Evolutionary conservation across 164 flowering plant species (phyloP).

Genomic region (Santalum album): DNA sequence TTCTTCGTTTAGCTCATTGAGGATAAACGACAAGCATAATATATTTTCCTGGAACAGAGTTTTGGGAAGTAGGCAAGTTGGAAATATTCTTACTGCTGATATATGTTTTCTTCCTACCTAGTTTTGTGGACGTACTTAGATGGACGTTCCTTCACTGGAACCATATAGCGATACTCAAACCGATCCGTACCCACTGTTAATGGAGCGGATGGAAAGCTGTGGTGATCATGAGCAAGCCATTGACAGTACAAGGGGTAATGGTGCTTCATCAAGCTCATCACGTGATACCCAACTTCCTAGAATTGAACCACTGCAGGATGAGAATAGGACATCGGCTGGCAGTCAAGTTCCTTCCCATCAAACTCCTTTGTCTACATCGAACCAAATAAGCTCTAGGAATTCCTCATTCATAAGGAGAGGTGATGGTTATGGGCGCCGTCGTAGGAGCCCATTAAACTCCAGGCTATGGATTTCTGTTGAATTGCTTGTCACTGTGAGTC

Average conservation of each 20-base stretch:
- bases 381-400: background rate
- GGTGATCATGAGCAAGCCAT: slow-evolving; percentile 1
- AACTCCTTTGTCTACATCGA: background rate
- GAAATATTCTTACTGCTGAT: background rate
- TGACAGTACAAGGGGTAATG: background rate
- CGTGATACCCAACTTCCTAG: background rate
- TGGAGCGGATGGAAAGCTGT: background rate
- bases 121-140: background rate
- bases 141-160: slow-evolving; percentile 5
- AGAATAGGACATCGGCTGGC: background rate
- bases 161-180: background rate
- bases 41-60: background rate
- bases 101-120: background rate
- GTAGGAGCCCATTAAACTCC: slow-evolving; percentile 27
- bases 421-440: slow-evolving; percentile 8
- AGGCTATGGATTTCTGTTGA: slow-evolving; percentile 31
- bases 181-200: background rate
- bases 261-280: background rate
- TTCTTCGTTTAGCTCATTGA: background rate
- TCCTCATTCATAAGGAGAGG: slow-evolving; percentile 5
- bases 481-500: slow-evolving; percentile 22
- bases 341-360: background rate
- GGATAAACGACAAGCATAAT: background rate
- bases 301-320: background rate
- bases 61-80: background rate